Percentiles rank a stretch among this genome's conserved stretches.
Conservation (phyloP, 345 rosid genomes). For the Xanthoceras sorbifolium region DNA sequence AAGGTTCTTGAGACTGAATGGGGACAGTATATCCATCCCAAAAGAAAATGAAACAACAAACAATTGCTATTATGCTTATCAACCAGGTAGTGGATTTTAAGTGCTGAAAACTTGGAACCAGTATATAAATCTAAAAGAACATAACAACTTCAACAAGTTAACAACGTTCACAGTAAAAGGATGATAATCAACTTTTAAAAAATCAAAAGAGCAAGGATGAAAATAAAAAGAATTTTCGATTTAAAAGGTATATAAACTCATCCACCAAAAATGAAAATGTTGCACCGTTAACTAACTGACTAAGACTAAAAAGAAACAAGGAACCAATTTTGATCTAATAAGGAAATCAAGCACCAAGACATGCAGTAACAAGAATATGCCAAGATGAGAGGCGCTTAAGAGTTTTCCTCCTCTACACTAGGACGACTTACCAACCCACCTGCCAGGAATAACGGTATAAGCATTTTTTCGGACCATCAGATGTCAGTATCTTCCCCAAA, state of each 20-base stretch:
- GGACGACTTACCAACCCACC: constrained; percentile 91
- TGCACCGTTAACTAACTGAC: background rate
- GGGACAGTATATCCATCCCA: background rate
- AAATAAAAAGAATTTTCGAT: constrained; percentile 6
- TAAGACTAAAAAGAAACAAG: constrained; percentile 1
- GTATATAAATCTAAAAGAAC: background rate
- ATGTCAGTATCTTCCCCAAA: constrained; percentile 91
- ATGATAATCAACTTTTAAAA: background rate
- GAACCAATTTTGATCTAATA: background rate
- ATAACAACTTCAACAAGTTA: background rate
- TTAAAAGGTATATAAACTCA: background rate
- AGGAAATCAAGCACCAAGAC: constrained; percentile 17
- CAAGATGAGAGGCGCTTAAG: constrained; percentile 17
- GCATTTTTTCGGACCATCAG: constrained; percentile 89
- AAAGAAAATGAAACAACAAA: background rate
- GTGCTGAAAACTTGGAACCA: background rate
- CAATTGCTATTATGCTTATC: background rate
- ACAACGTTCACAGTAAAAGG: background rate
- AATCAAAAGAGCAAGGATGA: background rate
- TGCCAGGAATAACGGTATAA: constrained; percentile 79
- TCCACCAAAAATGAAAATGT: constrained; percentile 2
- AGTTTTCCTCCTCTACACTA: constrained; percentile 32
- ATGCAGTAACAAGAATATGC: constrained; percentile 21
- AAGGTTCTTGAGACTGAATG: background rate
- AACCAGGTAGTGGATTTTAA: constrained; percentile 1